These are phyloP conservation scores for Biscutella laevigata DNA, from an alignment of 441 rosid species.

Conservation along the genomic window DNA sequence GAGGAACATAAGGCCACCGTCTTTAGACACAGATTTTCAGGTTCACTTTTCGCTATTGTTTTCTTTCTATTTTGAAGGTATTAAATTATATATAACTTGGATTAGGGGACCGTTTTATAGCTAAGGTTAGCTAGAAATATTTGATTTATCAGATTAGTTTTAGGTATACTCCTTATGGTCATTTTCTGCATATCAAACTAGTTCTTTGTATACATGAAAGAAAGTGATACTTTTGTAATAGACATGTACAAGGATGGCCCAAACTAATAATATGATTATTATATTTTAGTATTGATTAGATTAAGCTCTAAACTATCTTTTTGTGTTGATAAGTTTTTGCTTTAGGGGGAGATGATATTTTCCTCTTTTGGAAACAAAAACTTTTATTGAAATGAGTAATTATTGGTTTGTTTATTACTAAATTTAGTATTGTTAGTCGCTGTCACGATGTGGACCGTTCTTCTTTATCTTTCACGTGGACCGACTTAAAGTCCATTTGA, in stretches of 20 bases:
- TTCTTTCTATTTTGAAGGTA: neutral
- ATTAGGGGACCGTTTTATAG: neutral
- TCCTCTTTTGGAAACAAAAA: slow-evolving; percentile 22
- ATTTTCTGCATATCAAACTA: neutral
- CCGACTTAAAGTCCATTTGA: slow-evolving; percentile 12
- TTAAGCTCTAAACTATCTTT: neutral
- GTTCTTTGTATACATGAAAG: neutral
- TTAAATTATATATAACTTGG: neutral
- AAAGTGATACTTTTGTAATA: neutral
- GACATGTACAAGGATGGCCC: neutral
- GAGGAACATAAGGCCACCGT: slow-evolving; percentile 3
- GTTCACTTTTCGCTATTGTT: slow-evolving; percentile 6
- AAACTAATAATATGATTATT: neutral
- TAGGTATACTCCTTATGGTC: neutral
- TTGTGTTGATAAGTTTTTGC: slow-evolving; percentile 7
- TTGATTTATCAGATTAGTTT: neutral
- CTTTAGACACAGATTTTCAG: neutral
- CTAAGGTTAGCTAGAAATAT: neutral
- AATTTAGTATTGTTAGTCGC: slow-evolving; percentile 15
- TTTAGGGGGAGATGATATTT: neutral
- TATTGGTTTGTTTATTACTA: slow-evolving; percentile 22
- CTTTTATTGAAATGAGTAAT: slow-evolving; percentile 20
- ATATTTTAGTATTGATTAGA: neutral
- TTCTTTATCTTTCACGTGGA: slow-evolving; percentile 24
- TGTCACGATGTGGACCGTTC: slow-evolving; percentile 27